A percentile compares a stretch with the other conserved stretches of the same genome.
These are phyloP conservation scores for Leishmania tarentolae DNA, from an alignment of 208 protist genomes.

Conservation along the genomic window DNA sequence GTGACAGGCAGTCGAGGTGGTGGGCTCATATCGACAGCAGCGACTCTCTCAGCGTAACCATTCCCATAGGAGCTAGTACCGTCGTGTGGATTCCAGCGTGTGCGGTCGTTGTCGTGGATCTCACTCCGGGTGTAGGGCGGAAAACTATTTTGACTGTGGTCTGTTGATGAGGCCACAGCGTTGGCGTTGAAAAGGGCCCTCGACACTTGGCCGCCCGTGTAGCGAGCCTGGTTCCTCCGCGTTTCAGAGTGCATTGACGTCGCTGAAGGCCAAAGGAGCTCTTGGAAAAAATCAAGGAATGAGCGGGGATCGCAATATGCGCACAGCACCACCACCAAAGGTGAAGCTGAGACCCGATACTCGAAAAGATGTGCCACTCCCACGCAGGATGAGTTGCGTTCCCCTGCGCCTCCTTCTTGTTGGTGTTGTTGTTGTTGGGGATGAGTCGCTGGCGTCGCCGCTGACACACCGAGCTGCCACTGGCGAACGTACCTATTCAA, in stretches of 20 bases:
- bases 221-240: conserved; percentile 7
- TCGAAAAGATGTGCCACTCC: neutral
- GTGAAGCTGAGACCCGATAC: neutral
- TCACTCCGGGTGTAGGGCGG: conserved; percentile 10
- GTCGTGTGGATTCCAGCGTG: neutral
- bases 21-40: conserved; percentile 4
- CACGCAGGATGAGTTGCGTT: neutral
- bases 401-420: neutral
- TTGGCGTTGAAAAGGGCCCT: neutral
- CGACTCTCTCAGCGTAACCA: neutral
- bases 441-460: no score
- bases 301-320: neutral
- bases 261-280: neutral
- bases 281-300: neutral
- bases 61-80: neutral
- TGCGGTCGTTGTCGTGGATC: conserved; percentile 3
- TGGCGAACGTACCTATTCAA: no score
- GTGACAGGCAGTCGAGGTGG: conserved; percentile 12
- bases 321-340: neutral
- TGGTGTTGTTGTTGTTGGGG: no score
- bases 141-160: conserved; percentile 12
- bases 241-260: conserved; percentile 6
- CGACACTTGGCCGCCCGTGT: neutral
- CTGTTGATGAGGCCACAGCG: conserved; percentile 8
- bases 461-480: no score